phyloP scores from a whole-genome alignment of 169 alveolate genomes.

The Cryptosporidium sp. region DNA sequence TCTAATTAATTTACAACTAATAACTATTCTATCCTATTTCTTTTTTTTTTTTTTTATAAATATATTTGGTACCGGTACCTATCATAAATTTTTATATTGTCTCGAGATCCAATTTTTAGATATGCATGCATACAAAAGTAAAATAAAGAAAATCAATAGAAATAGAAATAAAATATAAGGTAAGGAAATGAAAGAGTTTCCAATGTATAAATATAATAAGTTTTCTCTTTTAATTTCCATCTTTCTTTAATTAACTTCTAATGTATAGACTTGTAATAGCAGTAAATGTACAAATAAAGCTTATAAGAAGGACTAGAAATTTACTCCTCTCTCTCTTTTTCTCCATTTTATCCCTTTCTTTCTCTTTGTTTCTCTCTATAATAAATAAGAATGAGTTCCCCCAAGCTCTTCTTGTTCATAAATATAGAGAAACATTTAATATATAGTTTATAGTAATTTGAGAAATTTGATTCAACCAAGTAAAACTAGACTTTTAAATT shows the following conservation, averaged over 20 bases:
- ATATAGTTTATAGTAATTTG: not conserved
- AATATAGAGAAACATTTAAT: not conserved
- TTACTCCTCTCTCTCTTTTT: too few relatives aligned
- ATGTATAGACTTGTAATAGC: not conserved
- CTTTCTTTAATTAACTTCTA: not conserved
- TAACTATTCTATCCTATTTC: not conserved
- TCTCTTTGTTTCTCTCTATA: not conserved
- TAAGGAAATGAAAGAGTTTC: not conserved
- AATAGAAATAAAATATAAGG: not conserved
- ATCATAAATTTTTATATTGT: not conserved
- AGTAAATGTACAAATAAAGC: not conserved
- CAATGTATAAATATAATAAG: not conserved
- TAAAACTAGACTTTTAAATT: not conserved
- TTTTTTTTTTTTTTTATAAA: constrained; percentile 1
- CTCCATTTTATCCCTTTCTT: not conserved
- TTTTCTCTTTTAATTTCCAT: not conserved
- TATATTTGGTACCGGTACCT: constrained; percentile 3
- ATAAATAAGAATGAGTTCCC: constrained; percentile 38
- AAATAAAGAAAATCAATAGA: not conserved
- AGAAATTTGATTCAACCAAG: too few relatives aligned
- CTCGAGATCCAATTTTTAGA: constrained; percentile 10
- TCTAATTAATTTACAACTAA: not conserved
- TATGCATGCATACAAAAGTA: constrained; percentile 1
- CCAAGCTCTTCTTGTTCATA: constrained; percentile 26
- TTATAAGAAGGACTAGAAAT: not conserved